Evolutionary conservation across 2,329 filamentous ascomycete genomes (phyloP).

Genomic region (Septoria petroselini): DNA sequence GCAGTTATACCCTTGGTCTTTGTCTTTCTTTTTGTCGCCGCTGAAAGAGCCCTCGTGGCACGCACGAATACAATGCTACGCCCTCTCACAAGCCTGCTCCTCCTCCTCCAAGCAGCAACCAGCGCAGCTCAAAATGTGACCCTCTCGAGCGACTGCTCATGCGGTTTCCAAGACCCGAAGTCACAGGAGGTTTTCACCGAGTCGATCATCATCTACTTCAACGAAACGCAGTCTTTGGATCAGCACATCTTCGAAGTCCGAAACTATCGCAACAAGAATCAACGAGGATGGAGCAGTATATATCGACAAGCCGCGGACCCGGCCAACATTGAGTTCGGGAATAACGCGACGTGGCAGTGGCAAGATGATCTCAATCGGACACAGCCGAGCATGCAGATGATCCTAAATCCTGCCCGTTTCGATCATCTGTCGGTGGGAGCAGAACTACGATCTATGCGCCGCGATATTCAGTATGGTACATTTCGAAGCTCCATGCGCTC

Average conservation of each 20-base stretch:
- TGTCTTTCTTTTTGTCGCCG: neutral
- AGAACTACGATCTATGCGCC: constrained; percentile 43
- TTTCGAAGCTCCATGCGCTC: constrained; percentile 46
- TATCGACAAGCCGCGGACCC: constrained; percentile 46
- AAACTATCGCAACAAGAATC: constrained; percentile 45
- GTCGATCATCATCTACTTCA: constrained; percentile 51
- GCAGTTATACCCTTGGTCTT: neutral
- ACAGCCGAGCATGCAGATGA: constrained; percentile 25
- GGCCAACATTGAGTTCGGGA: constrained; percentile 40
- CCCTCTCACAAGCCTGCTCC: constrained; percentile 4
- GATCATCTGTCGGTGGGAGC: constrained; percentile 47
- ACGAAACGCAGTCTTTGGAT: constrained; percentile 43
- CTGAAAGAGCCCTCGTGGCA: neutral
- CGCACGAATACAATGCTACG: constrained; percentile 15
- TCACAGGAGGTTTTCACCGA: constrained; percentile 47
- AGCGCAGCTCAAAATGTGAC: constrained; percentile 21
- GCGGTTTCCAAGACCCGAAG: constrained; percentile 46
- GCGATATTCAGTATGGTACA: constrained; percentile 50
- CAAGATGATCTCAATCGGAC: constrained; percentile 24
- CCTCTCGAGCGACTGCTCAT: constrained; percentile 40
- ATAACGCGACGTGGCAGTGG: constrained; percentile 29
- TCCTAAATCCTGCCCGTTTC: constrained; percentile 22
- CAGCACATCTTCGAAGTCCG: constrained; percentile 41
- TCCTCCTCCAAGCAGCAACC: constrained; percentile 16
- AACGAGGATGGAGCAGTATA: constrained; percentile 48